Percentiles rank a stretch among this genome's conserved stretches.
phyloP scores from a whole-genome alignment of 2,329 filamentous ascomycete genomes.

The Alternaria ventricosa region DNA sequence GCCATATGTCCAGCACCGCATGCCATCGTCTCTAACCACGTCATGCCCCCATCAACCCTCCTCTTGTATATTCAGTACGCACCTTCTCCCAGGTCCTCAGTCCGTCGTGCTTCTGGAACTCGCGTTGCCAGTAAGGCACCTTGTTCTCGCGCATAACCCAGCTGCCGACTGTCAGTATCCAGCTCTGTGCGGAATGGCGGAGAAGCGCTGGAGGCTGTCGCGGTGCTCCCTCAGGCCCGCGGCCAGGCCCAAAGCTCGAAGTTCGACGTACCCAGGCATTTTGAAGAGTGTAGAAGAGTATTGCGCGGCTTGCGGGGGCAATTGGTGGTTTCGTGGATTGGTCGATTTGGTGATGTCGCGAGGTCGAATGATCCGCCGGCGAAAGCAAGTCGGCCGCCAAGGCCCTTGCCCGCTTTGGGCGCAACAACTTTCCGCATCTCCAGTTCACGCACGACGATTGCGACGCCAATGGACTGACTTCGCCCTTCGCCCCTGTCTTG shows the following conservation, averaged over 20 bases:
- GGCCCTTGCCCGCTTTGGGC: conserved; percentile 24
- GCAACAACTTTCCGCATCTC: conserved; percentile 15
- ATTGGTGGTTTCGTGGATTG: conserved; percentile 41
- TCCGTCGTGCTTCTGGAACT: conserved; percentile 76
- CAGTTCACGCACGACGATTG: conserved; percentile 5
- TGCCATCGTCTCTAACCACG: background rate
- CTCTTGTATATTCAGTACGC: conserved; percentile 50
- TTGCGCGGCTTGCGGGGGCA: conserved; percentile 35
- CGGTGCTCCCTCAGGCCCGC: conserved; percentile 10
- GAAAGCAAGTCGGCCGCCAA: conserved; percentile 23
- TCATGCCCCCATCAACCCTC: background rate
- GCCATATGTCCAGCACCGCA: background rate
- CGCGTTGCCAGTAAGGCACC: conserved; percentile 75
- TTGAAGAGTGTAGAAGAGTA: conserved; percentile 47
- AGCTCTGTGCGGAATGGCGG: conserved; percentile 18
- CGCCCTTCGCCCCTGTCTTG: conserved; percentile 17
- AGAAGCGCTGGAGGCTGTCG: conserved; percentile 16
- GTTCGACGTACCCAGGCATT: conserved; percentile 52
- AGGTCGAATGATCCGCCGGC: conserved; percentile 38
- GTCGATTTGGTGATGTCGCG: conserved; percentile 32
- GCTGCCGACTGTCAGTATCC: conserved; percentile 42
- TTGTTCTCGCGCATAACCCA: conserved; percentile 75
- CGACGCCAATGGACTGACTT: conserved; percentile 31
- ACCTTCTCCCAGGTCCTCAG: conserved; percentile 80
- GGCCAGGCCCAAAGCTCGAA: conserved; percentile 18